A percentile compares a stretch with the other conserved stretches of the same genome.
Conservation (phyloP, 768 basidiomycete species). For the Boletus sensibilis region DNA sequence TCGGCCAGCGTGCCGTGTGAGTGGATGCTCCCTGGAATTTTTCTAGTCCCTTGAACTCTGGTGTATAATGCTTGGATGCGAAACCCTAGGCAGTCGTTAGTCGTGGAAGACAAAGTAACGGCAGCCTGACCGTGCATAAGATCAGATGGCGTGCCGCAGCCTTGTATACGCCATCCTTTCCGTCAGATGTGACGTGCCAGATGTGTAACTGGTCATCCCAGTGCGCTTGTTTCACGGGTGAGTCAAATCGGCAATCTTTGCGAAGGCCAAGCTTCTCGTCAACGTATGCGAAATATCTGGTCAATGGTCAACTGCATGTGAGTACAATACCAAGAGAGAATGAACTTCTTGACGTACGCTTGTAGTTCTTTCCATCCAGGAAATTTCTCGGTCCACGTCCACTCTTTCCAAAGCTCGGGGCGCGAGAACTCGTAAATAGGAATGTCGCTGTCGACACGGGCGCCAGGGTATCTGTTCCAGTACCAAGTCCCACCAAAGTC, state of each 20-base stretch:
- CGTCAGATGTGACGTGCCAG: slow-evolving; percentile 6
- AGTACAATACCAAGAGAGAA: not conserved
- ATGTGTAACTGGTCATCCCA: slow-evolving; percentile 12
- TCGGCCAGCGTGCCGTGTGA: slow-evolving; percentile 13
- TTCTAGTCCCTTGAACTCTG: slow-evolving; percentile 8
- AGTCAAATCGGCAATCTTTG: slow-evolving; percentile 16
- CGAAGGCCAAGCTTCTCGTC: slow-evolving; percentile 12
- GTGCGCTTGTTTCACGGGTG: slow-evolving; percentile 4
- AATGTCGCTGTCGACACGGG: slow-evolving; percentile 10
- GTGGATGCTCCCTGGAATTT: slow-evolving; percentile 7
- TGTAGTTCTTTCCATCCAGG: too few species aligned
- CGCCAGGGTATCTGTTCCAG: slow-evolving; percentile 16
- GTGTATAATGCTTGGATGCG: slow-evolving; percentile 10
- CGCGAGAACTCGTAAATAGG: slow-evolving; percentile 9
- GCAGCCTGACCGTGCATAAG: slow-evolving; percentile 9
- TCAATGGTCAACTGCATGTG: not conserved
- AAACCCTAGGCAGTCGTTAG: slow-evolving; percentile 1
- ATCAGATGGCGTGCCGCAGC: slow-evolving; percentile 13
- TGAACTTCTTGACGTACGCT: not conserved
- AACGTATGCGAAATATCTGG: too few species aligned
- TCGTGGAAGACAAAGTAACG: not conserved
- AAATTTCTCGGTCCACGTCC: slow-evolving; percentile 15
- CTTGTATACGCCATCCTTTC: slow-evolving; percentile 10
- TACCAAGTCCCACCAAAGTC: slow-evolving; percentile 16
- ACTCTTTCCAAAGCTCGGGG: slow-evolving; percentile 12